These are phyloP conservation scores for Mucuna pruriens DNA, from an alignment of 306 rosid species.

Conservation along the genomic window DNA sequence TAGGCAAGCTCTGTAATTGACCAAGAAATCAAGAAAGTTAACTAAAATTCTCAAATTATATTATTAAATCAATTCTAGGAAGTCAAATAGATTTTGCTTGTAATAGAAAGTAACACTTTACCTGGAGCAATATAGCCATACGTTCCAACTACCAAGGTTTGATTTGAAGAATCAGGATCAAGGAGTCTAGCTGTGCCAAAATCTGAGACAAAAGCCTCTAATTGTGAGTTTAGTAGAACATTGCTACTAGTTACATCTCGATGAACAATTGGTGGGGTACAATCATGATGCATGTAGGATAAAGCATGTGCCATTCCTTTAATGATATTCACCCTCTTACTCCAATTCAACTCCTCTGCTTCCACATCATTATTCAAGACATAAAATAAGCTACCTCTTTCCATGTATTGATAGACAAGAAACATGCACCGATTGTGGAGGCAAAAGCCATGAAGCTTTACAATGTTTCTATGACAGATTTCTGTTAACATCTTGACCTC, in stretches of 20 bases:
- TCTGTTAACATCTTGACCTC: conserved; percentile 1
- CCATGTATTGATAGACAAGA: conserved; percentile 25
- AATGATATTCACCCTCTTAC: conserved; percentile 7
- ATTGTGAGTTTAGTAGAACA: conserved; percentile 6
- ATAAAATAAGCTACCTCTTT: conserved; percentile 25
- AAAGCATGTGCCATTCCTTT: conserved; percentile 1
- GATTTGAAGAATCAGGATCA: conserved; percentile 22
- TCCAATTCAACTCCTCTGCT: conserved; percentile 4
- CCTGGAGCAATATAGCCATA: conserved; percentile 28
- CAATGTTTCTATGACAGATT: neutral
- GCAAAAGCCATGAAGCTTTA: conserved; percentile 19
- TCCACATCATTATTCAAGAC: neutral
- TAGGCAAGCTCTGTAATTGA: neutral
- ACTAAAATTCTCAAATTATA: no score
- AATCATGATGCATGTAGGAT: conserved; percentile 33
- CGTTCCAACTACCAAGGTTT: neutral
- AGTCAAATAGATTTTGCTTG: neutral
- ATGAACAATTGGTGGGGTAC: conserved; percentile 17
- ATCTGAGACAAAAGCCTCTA: conserved; percentile 14
- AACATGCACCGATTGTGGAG: conserved; percentile 21
- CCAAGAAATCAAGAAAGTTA: neutral
- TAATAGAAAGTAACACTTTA: neutral
- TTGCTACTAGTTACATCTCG: conserved; percentile 29
- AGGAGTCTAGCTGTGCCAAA: conserved; percentile 15
- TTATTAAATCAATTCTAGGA: neutral